phyloP scores from a whole-genome alignment of 2,329 filamentous ascomycete genomes.

The Aspergillus tanneri region DNA sequence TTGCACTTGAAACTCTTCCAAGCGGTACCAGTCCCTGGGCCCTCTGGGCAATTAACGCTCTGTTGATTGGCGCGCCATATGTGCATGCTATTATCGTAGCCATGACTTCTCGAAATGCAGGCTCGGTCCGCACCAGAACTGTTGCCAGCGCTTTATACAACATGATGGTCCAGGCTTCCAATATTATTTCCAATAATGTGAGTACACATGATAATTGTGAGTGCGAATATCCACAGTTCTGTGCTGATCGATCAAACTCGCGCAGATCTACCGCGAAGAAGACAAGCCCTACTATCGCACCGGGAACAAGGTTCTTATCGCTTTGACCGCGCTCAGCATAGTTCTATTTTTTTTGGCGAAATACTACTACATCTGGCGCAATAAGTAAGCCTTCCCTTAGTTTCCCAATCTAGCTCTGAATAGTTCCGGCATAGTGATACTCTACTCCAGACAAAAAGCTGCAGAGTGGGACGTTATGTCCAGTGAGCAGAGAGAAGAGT shows the following conservation, averaged over 20 bases:
- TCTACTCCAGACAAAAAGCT: constrained; percentile 29
- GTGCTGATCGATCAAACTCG: constrained; percentile 9
- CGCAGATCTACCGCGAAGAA: constrained; percentile 56
- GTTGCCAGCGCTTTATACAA: constrained; percentile 49
- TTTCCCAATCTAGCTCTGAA: background rate
- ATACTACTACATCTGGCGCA: constrained; percentile 42
- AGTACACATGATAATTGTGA: too few species aligned
- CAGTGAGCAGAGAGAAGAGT: constrained; percentile 37
- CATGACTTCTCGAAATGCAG: constrained; percentile 46
- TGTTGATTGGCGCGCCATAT: constrained; percentile 59
- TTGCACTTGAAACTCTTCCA: constrained; percentile 53
- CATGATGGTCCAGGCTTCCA: constrained; percentile 46
- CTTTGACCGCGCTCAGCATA: constrained; percentile 51
- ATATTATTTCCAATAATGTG: constrained; percentile 42
- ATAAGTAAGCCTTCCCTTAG: constrained; percentile 33
- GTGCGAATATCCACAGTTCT: too few species aligned
- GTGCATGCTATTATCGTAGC: constrained; percentile 57
- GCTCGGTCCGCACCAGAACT: constrained; percentile 44
- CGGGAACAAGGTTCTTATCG: constrained; percentile 59
- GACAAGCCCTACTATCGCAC: constrained; percentile 58
- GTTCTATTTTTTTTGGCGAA: constrained; percentile 50
- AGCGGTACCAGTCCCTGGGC: constrained; percentile 51
- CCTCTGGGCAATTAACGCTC: constrained; percentile 52
- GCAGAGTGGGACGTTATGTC: constrained; percentile 43
- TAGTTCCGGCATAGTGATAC: background rate